Percentiles rank a stretch among this genome's conserved stretches.
Conservation (phyloP, 768 basidiomycete genomes). For the Mrakia blollopis region DNA sequence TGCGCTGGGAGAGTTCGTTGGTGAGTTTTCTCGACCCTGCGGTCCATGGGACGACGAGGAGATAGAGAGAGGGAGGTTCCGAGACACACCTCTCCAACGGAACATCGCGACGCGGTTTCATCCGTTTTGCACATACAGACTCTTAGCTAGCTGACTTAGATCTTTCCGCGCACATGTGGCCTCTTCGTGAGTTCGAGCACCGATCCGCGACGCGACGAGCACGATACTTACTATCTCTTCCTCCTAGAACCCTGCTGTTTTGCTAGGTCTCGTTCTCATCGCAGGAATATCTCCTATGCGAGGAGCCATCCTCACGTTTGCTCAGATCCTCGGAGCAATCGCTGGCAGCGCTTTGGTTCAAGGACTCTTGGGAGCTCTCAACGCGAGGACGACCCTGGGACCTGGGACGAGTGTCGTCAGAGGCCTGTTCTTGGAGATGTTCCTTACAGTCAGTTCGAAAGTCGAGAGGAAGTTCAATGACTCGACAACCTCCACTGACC, state of each 20-base stretch:
- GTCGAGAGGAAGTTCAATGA: too few relatives aligned
- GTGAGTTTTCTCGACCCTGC: neutral
- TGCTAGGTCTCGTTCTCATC: slow-evolving; percentile 44
- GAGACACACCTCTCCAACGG: too few relatives aligned
- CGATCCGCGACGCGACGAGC: neutral
- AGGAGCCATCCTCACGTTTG: slow-evolving; percentile 41
- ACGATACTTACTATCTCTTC: too few relatives aligned
- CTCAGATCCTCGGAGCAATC: slow-evolving; percentile 45
- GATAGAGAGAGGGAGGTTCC: too few relatives aligned
- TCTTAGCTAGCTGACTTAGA: slow-evolving; percentile 12
- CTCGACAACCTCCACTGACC: neutral
- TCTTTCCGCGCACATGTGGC: slow-evolving; percentile 20
- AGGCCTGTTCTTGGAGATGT: slow-evolving; percentile 23
- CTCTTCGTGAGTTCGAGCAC: neutral
- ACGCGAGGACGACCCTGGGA: slow-evolving; percentile 35
- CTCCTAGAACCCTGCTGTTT: slow-evolving; percentile 47
- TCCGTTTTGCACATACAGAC: neutral
- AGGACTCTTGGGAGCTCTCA: slow-evolving; percentile 42
- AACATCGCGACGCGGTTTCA: neutral
- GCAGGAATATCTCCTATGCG: slow-evolving; percentile 44
- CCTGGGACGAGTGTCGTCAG: slow-evolving; percentile 36
- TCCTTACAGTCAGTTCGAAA: neutral
- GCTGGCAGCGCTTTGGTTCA: slow-evolving; percentile 42
- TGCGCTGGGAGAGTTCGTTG: slow-evolving; percentile 21
- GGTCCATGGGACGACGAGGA: neutral